These are phyloP conservation scores for Gleditsia sinensis DNA, from an alignment of 306 rosid species.

Conservation along the genomic window DNA sequence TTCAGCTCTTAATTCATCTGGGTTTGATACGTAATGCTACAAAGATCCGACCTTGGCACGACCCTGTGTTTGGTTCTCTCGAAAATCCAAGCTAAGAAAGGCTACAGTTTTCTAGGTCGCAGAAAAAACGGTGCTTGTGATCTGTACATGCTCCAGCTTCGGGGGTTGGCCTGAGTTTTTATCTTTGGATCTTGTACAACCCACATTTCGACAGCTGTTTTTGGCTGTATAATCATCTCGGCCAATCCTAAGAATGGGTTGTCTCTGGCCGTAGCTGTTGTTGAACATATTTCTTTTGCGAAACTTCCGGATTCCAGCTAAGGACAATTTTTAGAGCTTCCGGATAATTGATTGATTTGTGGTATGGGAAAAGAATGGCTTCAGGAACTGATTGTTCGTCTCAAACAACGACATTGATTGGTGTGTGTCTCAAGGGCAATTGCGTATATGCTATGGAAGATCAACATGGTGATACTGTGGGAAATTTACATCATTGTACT, in stretches of 20 bases:
- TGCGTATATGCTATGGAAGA: conserved; percentile 51
- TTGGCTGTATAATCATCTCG: conserved; percentile 22
- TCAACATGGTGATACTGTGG: conserved; percentile 48
- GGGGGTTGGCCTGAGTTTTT: background rate
- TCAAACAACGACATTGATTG: conserved; percentile 25
- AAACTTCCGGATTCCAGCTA: conserved; percentile 7
- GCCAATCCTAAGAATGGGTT: conserved; percentile 32
- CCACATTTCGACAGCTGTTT: conserved; percentile 39
- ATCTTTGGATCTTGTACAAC: conserved; percentile 43
- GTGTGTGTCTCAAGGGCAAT: conserved; percentile 32
- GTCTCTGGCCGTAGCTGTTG: conserved; percentile 21
- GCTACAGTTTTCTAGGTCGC: conserved; percentile 21
- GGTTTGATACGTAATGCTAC: conserved; percentile 23
- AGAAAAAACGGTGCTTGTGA: conserved; percentile 12
- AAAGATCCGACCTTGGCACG: conserved; percentile 4
- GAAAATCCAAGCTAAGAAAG: background rate
- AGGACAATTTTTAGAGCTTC: conserved; percentile 7
- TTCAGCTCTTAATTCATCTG: conserved; percentile 37
- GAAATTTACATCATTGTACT: conserved; percentile 33
- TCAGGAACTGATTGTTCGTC: conserved; percentile 41
- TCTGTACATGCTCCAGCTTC: conserved; percentile 23
- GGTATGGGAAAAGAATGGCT: conserved; percentile 50
- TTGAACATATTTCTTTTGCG: conserved; percentile 27
- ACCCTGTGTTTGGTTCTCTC: conserved; percentile 30
- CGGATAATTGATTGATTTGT: conserved; percentile 24